Base-by-base conservation (phyloP, 441 rosid genomes). In the Pelargonium citronellum region DNA sequence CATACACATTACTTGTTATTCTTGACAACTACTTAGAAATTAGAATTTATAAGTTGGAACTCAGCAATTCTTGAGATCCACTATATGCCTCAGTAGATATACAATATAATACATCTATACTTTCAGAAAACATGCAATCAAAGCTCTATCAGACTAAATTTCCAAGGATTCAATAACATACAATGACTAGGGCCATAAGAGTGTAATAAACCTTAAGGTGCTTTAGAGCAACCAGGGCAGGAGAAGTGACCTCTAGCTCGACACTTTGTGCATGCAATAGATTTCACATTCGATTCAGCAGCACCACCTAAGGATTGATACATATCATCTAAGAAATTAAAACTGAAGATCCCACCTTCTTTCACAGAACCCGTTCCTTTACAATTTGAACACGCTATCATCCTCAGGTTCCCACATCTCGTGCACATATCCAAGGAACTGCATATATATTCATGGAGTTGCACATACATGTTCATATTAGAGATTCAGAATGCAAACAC, bases 361-460 rank as follows among this genome's bases (percentile, higher is more conserved):
- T 77, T 85, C 66, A 89, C 79, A 1, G 69, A 72, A 51, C 97
- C 93, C 11, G 79, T 83, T 51, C 98, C 97, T 83, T 82, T 86
- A 60, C 98, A 93, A 7, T 75, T 83, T 4, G 87, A 80, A 81
- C 98, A 93, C 0, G 98, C 91, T 75, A 87, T 75, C 78, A 82
- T 71, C 90, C 77, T 83, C 58, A 93, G 78, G 82, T 88, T 89
- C 0, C 98, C 98, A 7, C 98, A 93, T 77, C 74, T 93, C 74
- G 72, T 85, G 81, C 97, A 93, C 97, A 91, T 83, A 41, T 89
- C 93, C 30, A 89, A 82, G 1, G 92, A 86, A 43, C 98, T 90
- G 87, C 83, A 47, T 10, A 47, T 47, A 82, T 12, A 73, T 64
- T 61, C 69, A 72, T 64, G 65, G 49, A 41, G 47, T 63, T 65